Conservation (phyloP, 768 basidiomycete species). For the Pulveroboletus sp. region DNA sequence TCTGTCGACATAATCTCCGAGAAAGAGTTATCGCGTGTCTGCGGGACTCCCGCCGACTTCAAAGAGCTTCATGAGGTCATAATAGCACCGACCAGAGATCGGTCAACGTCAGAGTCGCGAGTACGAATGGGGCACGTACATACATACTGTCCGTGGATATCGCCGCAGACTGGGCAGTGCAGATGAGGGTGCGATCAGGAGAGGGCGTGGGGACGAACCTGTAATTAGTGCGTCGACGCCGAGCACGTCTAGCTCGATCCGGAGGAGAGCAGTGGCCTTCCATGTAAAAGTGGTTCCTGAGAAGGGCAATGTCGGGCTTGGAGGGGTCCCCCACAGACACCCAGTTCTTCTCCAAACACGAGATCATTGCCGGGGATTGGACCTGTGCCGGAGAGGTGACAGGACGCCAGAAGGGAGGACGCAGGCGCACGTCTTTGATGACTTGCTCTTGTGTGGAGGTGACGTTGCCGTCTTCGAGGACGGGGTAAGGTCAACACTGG, state of each 20-base stretch:
- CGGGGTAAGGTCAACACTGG: slow-evolving; percentile 82
- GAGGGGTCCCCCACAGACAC: too few species aligned
- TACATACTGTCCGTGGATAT: slow-evolving; percentile 99
- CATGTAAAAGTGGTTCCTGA: slow-evolving; percentile 99
- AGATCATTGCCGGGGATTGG: slow-evolving; percentile 96
- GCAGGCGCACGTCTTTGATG: slow-evolving; percentile 78
- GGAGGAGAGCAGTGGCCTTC: slow-evolving; percentile 86
- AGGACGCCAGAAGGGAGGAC: neutral
- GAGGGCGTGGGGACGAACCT: neutral
- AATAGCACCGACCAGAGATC: slow-evolving; percentile 41
- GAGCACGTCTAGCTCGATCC: slow-evolving; percentile 83
- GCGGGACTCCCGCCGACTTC: slow-evolving; percentile 94
- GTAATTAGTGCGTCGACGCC: slow-evolving; percentile 95
- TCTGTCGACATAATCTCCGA: slow-evolving; percentile 91
- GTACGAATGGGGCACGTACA: slow-evolving; percentile 30
- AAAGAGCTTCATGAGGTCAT: slow-evolving; percentile 92
- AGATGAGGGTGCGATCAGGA: slow-evolving; percentile 8
- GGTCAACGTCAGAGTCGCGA: slow-evolving; percentile 17
- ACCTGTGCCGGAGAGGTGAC: slow-evolving; percentile 49
- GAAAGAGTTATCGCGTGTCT: slow-evolving; percentile 87
- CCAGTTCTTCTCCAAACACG: too few species aligned
- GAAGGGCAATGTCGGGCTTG: slow-evolving; percentile 88
- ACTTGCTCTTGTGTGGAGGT: slow-evolving; percentile 94
- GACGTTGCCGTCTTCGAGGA: slow-evolving; percentile 86
- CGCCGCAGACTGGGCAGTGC: slow-evolving; percentile 78